These are phyloP conservation scores for Mikania micrantha DNA, from an alignment of 129 eudicot genomes.

Conservation along the genomic window DNA sequence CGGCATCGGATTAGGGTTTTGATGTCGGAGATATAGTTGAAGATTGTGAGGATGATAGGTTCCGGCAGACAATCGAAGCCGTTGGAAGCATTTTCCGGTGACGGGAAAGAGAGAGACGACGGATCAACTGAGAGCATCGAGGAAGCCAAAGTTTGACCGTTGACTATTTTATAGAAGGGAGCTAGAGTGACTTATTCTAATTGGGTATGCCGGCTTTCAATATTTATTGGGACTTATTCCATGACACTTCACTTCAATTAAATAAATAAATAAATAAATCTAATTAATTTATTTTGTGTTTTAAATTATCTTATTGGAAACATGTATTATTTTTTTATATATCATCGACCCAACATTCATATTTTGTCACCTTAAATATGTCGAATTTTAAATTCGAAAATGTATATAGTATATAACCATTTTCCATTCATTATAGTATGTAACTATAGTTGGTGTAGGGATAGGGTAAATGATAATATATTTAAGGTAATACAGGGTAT, in stretches of 20 bases:
- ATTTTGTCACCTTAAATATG: too few relatives aligned
- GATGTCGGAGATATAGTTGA: slow-evolving; percentile 43
- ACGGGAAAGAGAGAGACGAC: slow-evolving; percentile 1
- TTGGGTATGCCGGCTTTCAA: slow-evolving; percentile 35
- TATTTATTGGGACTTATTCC: slow-evolving; percentile 29
- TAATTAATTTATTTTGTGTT: too few relatives aligned
- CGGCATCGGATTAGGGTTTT: slow-evolving; percentile 55
- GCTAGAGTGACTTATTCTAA: slow-evolving; percentile 19
- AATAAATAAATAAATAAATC: background rate
- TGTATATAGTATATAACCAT: too few relatives aligned
- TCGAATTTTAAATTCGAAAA: too few relatives aligned
- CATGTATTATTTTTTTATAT: too few relatives aligned
- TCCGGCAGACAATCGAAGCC: slow-evolving; percentile 47
- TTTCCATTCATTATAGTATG: too few relatives aligned
- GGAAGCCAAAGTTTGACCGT: slow-evolving; percentile 28
- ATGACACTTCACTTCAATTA: background rate
- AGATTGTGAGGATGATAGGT: slow-evolving; percentile 38
- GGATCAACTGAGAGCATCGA: background rate
- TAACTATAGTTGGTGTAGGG: too few relatives aligned
- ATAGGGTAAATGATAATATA: too few relatives aligned
- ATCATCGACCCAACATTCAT: too few relatives aligned
- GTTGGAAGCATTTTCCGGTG: slow-evolving; percentile 21
- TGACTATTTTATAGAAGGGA: slow-evolving; percentile 23
- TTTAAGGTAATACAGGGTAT: too few relatives aligned
- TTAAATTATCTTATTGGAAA: too few relatives aligned